Evolutionary conservation across 1,284 basidiomycete species (phyloP).

Genomic region (Anthracocystis walkeri): DNA sequence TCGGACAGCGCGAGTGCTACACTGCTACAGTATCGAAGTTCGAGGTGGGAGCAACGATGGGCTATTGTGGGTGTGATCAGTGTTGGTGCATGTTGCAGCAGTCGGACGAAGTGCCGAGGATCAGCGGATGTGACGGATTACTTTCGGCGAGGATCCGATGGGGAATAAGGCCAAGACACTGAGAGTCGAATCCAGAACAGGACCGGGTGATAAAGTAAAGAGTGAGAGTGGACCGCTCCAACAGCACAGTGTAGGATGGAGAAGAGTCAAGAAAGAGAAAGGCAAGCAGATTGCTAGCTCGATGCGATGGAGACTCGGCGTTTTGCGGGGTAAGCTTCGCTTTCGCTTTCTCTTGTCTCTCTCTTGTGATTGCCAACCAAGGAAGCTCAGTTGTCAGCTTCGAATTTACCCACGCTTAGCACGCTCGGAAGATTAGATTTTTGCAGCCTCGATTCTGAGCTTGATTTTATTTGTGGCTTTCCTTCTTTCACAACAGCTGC

Average conservation of each 20-base stretch:
- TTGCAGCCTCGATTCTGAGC: background rate
- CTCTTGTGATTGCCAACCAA: background rate
- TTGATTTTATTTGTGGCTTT: background rate
- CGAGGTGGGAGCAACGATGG: no score
- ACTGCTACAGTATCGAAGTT: no score
- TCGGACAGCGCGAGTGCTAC: no score
- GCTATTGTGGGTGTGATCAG: no score
- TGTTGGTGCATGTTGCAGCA: no score
- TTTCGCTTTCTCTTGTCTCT: background rate
- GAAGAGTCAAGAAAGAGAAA: background rate
- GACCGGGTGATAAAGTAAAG: background rate
- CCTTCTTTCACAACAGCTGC: background rate
- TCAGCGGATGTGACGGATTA: conserved; percentile 2
- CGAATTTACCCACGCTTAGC: conserved; percentile 1
- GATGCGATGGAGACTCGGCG: conserved; percentile 1
- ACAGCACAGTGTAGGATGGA: background rate
- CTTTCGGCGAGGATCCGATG: background rate
- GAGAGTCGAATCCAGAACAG: background rate
- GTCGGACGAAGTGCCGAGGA: no score
- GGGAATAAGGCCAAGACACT: background rate
- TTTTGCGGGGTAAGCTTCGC: conserved; percentile 12
- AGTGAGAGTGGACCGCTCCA: background rate
- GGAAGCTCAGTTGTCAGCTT: conserved; percentile 8
- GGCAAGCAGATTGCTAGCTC: background rate
- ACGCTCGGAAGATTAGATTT: background rate